Evolutionary conservation across 2,329 filamentous ascomycete genomes (phyloP), one percentile per base, ranked within the genome.

Genomic region (Monosporascus sp.): DNA sequence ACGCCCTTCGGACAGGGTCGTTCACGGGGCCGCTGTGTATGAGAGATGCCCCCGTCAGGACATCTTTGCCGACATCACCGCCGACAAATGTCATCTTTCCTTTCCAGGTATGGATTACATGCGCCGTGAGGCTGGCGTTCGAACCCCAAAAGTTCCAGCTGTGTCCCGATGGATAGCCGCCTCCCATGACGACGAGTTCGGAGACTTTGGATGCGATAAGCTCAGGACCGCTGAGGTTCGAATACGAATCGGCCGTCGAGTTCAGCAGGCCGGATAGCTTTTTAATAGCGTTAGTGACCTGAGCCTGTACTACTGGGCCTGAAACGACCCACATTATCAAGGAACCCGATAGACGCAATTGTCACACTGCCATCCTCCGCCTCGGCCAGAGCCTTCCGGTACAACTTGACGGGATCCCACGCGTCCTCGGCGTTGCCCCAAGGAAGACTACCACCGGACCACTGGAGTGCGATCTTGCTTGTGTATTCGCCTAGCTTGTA

Each of bases 121-220:
- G 71, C 2, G 69, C 68, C 0, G 77, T 69, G 3, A 62, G 60
- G 0, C 54, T 53, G 0, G 74, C 64, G 52, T 76, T 70, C 44
- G 64, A 61, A 24, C 73, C 73, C 31, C 63, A 74, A 56, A 81
- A 80, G 60, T 82, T 81, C 62, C 68, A 81, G 51, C 77, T 73
- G 51, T 67, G 63, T 8, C 77, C 77, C 0, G 68, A 69, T 0
- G 77, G 76, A 52, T 79, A 81, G 7, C 53, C 63, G 14, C 78
- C 78, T 24, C 78, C 79, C 78, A 80, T 80, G 6, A 81, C 60
- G 2, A 80, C 74, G 1, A 81, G 67, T 60, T 81, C 72, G 1
- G 63, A 60, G 2, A 81, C 76, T 57, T 80, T 80, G 9, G 56
- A 51, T 1, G 65, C 55, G 22, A 80, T 56, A 2, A 81, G 71